These are phyloP conservation scores for Chaetothyriales sp. DNA, from an alignment of 2,329 filamentous ascomycete species.

Conservation along the genomic window DNA sequence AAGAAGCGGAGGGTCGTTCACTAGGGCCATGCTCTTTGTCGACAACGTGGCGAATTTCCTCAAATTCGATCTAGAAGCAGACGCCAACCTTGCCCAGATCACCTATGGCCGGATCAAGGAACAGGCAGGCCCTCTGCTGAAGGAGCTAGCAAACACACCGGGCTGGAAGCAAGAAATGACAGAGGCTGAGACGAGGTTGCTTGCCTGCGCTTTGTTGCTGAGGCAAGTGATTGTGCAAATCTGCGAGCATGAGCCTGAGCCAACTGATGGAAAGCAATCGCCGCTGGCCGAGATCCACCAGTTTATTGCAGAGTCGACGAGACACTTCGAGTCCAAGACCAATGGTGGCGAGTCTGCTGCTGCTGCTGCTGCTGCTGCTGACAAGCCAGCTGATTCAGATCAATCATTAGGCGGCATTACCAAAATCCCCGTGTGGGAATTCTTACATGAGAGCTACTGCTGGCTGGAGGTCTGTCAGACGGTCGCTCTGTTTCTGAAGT, in stretches of 20 bases:
- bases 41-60: conserved; percentile 13
- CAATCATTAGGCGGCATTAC: conserved; percentile 2
- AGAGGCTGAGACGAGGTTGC: conserved; percentile 3
- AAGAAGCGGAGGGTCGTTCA: conserved; percentile 6
- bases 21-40: conserved; percentile 10
- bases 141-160: background rate
- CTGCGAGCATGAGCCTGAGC: background rate
- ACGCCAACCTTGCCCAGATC: background rate
- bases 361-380: background rate
- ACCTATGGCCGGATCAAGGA: background rate
- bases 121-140: conserved; percentile 6
- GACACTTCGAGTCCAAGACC: conserved; percentile 3
- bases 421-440: conserved; percentile 25
- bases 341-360: too few species aligned
- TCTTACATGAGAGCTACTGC: conserved; percentile 25
- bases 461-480: conserved; percentile 29
- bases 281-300: background rate
- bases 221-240: conserved; percentile 1
- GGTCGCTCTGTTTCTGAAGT: conserved; percentile 21
- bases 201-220: conserved; percentile 4
- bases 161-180: conserved; percentile 7
- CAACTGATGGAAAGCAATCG: background rate
- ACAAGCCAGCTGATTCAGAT: background rate
- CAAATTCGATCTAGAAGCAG: conserved; percentile 7
- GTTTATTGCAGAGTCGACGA: conserved; percentile 1